Conservation (phyloP, 345 rosid genomes). For the Eutrema japonicum region DNA sequence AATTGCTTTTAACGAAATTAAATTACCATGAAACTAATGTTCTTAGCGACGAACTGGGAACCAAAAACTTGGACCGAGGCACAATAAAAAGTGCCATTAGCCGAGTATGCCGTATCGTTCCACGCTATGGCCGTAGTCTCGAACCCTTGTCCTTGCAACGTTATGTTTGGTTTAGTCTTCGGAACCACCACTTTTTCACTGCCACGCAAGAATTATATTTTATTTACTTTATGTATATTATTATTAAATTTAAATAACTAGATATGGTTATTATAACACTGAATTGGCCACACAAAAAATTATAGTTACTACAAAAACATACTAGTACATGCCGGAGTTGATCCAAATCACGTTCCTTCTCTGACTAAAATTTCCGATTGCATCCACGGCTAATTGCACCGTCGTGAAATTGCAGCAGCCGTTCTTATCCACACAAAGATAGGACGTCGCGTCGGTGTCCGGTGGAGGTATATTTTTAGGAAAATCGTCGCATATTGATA, state of each 20-base stretch:
- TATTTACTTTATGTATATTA: background rate
- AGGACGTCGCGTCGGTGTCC: slow-evolving; percentile 66
- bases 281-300: background rate
- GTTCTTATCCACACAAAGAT: slow-evolving; percentile 71
- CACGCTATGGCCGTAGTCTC: slow-evolving; percentile 80
- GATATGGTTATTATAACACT: background rate
- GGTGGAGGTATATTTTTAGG: slow-evolving; percentile 67
- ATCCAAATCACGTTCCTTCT: slow-evolving; percentile 76
- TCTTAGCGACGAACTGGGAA: slow-evolving; percentile 71
- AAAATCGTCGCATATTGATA: slow-evolving; percentile 71
- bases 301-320: slow-evolving; percentile 33
- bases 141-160: slow-evolving; percentile 91
- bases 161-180: slow-evolving; percentile 69
- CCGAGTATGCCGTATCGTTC: slow-evolving; percentile 82
- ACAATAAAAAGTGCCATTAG: slow-evolving; percentile 75
- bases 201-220: background rate
- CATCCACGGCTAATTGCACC: slow-evolving; percentile 80
- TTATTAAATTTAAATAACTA: background rate
- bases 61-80: slow-evolving; percentile 87
- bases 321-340: slow-evolving; percentile 86
- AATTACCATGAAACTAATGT: slow-evolving; percentile 88
- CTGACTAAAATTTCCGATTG: slow-evolving; percentile 56
- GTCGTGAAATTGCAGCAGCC: slow-evolving; percentile 91
- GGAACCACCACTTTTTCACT: slow-evolving; percentile 82
- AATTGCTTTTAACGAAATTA: background rate